phyloP scores from a whole-genome alignment of 352 stramenopile genomes.

The Phytopythium aichiense region DNA sequence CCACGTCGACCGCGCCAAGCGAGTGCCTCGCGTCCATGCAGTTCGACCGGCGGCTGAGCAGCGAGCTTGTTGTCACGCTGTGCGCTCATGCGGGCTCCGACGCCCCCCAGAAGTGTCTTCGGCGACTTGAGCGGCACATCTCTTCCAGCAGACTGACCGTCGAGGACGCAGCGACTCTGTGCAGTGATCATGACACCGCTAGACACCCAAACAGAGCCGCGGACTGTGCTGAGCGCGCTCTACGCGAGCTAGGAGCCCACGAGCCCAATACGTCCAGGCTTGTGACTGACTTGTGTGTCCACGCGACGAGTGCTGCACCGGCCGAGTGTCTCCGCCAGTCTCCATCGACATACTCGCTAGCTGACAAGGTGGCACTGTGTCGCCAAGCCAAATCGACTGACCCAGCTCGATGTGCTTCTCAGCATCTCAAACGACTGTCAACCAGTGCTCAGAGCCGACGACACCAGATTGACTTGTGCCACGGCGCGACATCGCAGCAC shows the following conservation, averaged over 20 bases:
- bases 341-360: slow-evolving; percentile 28
- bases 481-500: slow-evolving; percentile 18
- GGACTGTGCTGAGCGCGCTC: slow-evolving; percentile 16
- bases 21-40: slow-evolving; percentile 29
- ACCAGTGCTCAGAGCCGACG: background rate
- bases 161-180: slow-evolving; percentile 7
- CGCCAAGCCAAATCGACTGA: slow-evolving; percentile 24
- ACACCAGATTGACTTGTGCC: slow-evolving; percentile 27
- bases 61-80: slow-evolving; percentile 17
- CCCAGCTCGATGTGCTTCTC: slow-evolving; percentile 29
- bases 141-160: background rate
- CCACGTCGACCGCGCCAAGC: slow-evolving; percentile 24
- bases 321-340: slow-evolving; percentile 32
- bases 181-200: slow-evolving; percentile 1
- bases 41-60: slow-evolving; percentile 18
- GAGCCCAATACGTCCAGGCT: slow-evolving; percentile 1
- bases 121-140: background rate
- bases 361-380: slow-evolving; percentile 38
- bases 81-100: slow-evolving; percentile 19
- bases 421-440: slow-evolving; percentile 15
- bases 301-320: slow-evolving; percentile 21
- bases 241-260: background rate
- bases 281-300: slow-evolving; percentile 18
- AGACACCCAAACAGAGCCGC: slow-evolving; percentile 1
- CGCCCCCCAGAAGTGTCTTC: slow-evolving; percentile 20